phyloP scores from a whole-genome alignment of 306 rosid species.

The Citrullus colocynthis region DNA sequence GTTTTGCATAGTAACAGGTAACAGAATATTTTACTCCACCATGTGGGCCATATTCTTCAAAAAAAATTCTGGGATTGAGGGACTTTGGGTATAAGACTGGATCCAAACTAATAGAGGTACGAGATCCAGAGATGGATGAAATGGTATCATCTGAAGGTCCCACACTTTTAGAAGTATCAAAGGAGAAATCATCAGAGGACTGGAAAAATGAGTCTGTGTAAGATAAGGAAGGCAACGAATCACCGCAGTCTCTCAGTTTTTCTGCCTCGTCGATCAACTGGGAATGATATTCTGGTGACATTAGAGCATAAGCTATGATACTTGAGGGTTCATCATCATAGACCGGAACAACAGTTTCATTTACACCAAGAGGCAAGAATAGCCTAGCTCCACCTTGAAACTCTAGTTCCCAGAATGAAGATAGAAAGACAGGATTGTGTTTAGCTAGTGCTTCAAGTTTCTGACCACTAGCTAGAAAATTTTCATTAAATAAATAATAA shows the following conservation, averaged over 20 bases:
- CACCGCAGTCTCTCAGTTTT: conserved; percentile 40
- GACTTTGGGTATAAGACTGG: conserved; percentile 52
- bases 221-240: conserved; percentile 19
- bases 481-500: conserved; percentile 3
- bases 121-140: conserved; percentile 52
- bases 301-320: conserved; percentile 68
- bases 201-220: conserved; percentile 40
- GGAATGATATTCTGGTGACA: conserved; percentile 44
- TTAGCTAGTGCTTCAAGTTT: conserved; percentile 45
- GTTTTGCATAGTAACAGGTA: conserved; percentile 70
- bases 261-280: conserved; percentile 43
- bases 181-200: conserved; percentile 41
- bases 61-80: conserved; percentile 64
- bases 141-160: conserved; percentile 51
- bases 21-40: conserved; percentile 69
- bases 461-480: conserved; percentile 35
- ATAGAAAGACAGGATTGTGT: conserved; percentile 54
- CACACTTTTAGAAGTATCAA: conserved; percentile 47
- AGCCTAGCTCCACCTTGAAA: conserved; percentile 75
- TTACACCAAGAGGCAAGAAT: conserved; percentile 66
- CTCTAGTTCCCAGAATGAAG: conserved; percentile 63
- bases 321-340: conserved; percentile 96
- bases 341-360: conserved; percentile 71
- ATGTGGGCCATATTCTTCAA: conserved; percentile 75
- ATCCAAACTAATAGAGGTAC: conserved; percentile 23